Evolutionary conservation across 108 stramenopile species (phyloP), one percentile per base, ranked within the genome.

Genomic region (Parmales sp.): DNA sequence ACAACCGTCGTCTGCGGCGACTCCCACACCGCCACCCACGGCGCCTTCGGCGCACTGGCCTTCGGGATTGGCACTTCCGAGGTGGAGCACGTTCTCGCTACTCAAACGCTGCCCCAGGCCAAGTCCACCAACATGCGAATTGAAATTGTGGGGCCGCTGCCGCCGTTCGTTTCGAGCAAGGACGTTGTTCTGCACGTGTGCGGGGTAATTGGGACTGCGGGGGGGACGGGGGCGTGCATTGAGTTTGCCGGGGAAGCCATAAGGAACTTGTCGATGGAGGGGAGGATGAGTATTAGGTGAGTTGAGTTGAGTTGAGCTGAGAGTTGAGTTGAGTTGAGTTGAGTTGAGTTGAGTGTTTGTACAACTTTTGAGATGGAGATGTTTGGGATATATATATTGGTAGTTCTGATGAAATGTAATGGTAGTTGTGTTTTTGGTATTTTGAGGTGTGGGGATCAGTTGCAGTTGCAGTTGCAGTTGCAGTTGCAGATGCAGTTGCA

Each of bases 31-130:
- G 90, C 91, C 16, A 95, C 94, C 1, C 94, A 95, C 72, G 94
- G 94, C 29, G 94, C 94, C 37, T 95, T 95, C 71, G 94, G 94
- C 29, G 89, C 91, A 4, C 65, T 95, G 51, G 94, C 94, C 13
- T 95, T 95, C 79, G 94, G 94, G 51, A 95, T 95, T 76, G 94
- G 94, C 64, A 95, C 94, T 11, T 85, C 83, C 77, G 94, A 95
- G 72, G 94, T 95, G 4, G 94, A 95, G 74, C 94, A 95, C 70
- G 94, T 95, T 25, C 75, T 95, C 48, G 94, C 94, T 8, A 95
- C 94, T 39, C 88, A 88, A 82, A 93, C 92, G 34, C 78, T 95
- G 36, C 79, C 87, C 13, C 94, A 95, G 78, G 83, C 78, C 76
- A 90, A 90, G 75, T 86, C 88, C 26, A 88, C 87, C 74, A 93